phyloP scores from a whole-genome alignment of 2,329 filamentous ascomycete species.

The Calonectria henricotiae region DNA sequence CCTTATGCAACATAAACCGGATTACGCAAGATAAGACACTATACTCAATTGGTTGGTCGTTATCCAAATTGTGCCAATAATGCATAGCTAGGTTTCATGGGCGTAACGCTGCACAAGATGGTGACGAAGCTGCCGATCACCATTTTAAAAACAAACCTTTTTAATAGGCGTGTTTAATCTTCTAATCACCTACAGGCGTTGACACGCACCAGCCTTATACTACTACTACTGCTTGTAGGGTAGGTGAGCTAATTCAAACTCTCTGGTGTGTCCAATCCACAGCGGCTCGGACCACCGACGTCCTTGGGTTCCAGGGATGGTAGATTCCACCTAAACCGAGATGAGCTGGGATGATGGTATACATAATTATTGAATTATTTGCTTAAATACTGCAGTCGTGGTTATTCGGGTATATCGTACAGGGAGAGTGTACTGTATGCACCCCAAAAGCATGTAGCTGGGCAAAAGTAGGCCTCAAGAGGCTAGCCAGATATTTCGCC shows the following conservation, averaged over 20 bases:
- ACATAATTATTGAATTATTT: no score
- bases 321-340: not conserved
- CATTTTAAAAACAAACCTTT: no score
- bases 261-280: not conserved
- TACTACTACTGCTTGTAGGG: not conserved
- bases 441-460: no score
- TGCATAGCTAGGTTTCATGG: slow-evolving; percentile 5
- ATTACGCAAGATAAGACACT: slow-evolving; percentile 7
- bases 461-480: no score
- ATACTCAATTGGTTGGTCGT: not conserved
- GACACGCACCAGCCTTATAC: no score
- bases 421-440: no score
- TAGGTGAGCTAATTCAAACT: not conserved
- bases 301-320: not conserved
- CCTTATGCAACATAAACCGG: not conserved
- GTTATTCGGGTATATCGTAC: no score
- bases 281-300: not conserved
- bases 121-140: no score
- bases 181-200: no score
- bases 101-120: not conserved
- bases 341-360: not conserved
- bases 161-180: no score
- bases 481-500: no score
- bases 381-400: no score
- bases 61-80: slow-evolving; percentile 8